Percentiles rank a stretch among this genome's conserved stretches.
phyloP scores from a whole-genome alignment of 192 early-diverging fungal genomes.

The Chytriomyces confervae region DNA sequence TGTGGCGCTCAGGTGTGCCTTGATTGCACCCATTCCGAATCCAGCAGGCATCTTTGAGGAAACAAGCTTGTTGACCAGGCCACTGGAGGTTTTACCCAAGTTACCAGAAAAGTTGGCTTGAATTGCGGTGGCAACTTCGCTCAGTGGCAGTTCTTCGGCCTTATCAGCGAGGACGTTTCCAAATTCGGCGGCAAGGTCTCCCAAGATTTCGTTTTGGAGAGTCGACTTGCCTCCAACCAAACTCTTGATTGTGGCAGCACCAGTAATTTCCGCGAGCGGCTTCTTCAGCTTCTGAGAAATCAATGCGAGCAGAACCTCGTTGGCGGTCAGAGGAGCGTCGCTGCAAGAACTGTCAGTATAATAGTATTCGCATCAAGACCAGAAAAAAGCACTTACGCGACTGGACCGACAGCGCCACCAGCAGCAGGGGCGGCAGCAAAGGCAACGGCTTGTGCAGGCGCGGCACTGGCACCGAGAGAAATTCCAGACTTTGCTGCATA shows the following conservation, averaged over 20 bases:
- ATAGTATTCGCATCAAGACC: background rate
- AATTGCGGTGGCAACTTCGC: constrained; percentile 76
- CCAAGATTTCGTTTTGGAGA: constrained; percentile 94
- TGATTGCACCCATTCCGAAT: constrained; percentile 76
- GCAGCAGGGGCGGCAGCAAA: constrained; percentile 59
- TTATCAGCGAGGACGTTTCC: constrained; percentile 81
- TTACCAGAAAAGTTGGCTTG: constrained; percentile 65
- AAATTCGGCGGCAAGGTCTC: constrained; percentile 94
- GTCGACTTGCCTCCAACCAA: constrained; percentile 96
- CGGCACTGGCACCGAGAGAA: constrained; percentile 54
- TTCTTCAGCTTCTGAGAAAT: constrained; percentile 94
- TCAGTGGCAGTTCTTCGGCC: constrained; percentile 86
- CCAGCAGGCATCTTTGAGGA: constrained; percentile 92
- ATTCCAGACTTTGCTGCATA: constrained; percentile 78
- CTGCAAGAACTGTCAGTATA: constrained; percentile 5
- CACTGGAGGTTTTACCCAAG: constrained; percentile 81
- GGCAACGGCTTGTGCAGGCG: constrained; percentile 60
- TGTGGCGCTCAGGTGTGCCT: constrained; percentile 70
- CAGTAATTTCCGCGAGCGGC: constrained; percentile 71
- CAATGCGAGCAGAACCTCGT: constrained; percentile 81
- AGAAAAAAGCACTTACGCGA: constrained; percentile 46
- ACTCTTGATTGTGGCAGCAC: constrained; percentile 85
- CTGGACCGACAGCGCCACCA: constrained; percentile 54
- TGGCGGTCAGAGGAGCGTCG: constrained; percentile 81
- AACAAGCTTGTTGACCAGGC: constrained; percentile 81